Evolutionary conservation across 441 rosid genomes (phyloP).

Genomic region (Bocquillonia castaneifolia): DNA sequence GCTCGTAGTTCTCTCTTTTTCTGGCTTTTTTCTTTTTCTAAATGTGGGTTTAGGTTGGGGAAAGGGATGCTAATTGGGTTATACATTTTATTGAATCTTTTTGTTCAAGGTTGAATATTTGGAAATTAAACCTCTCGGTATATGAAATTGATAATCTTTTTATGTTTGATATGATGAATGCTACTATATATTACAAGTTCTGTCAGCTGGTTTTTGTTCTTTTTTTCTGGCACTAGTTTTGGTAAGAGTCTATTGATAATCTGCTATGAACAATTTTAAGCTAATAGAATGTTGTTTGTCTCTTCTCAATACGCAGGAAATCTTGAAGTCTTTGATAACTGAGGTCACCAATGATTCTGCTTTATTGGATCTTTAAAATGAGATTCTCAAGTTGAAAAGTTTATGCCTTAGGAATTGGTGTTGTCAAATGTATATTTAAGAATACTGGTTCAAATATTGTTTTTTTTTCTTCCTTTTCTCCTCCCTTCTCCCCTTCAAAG

Average conservation of each 20-base stretch:
- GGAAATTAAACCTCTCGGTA: background rate
- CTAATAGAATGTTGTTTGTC: conserved; percentile 17
- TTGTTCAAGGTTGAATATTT: background rate
- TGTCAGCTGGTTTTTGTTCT: background rate
- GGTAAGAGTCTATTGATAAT: background rate
- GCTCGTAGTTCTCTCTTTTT: background rate
- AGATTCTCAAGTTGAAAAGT: conserved; percentile 16
- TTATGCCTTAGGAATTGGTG: background rate
- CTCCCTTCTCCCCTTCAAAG: background rate
- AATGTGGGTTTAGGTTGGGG: background rate
- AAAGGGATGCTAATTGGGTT: background rate
- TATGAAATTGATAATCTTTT: background rate
- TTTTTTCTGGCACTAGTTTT: background rate
- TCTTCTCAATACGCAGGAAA: conserved; percentile 22
- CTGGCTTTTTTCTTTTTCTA: too few relatives aligned
- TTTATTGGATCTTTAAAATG: conserved; percentile 20
- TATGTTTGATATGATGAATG: background rate
- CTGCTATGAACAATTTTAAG: conserved; percentile 11
- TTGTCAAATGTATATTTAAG: conserved; percentile 23
- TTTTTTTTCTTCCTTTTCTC: background rate
- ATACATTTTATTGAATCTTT: background rate
- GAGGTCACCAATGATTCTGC: conserved; percentile 2
- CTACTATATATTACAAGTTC: background rate
- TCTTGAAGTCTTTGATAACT: conserved; percentile 15
- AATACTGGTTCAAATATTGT: conserved; percentile 8